These are phyloP conservation scores for Citeromyces siamensis DNA, from an alignment of 1,139 yeast genomes.

Conservation along the genomic window DNA sequence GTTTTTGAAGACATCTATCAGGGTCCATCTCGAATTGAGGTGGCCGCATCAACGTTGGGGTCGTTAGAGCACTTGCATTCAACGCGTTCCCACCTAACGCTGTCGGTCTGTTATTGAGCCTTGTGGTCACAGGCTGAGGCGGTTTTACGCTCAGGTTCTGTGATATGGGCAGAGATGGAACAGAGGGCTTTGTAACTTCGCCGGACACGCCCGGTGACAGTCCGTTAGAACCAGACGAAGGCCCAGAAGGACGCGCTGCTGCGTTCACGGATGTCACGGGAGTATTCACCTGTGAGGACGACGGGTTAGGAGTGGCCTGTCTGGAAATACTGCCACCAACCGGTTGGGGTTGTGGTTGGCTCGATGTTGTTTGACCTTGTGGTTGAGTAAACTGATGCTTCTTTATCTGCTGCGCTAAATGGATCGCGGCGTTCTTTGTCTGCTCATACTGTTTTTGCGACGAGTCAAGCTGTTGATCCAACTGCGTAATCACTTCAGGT, in stretches of 20 bases:
- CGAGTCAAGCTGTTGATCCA: constrained; percentile 16
- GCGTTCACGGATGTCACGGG: constrained; percentile 28
- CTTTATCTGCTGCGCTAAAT: constrained; percentile 10
- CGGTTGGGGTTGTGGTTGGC: constrained; percentile 7
- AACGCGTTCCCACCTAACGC: constrained; percentile 79
- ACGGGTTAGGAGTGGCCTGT: constrained; percentile 6
- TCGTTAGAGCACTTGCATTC: constrained; percentile 47
- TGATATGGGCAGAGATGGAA: constrained; percentile 66
- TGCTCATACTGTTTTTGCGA: constrained; percentile 10
- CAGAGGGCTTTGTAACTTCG: constrained; percentile 51
- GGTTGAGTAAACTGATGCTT: constrained; percentile 7
- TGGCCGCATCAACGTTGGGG: constrained; percentile 66
- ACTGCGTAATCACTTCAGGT: constrained; percentile 16
- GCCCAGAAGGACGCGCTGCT: constrained; percentile 21
- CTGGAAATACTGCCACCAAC: constrained; percentile 9
- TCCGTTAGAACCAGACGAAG: constrained; percentile 13
- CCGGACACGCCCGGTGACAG: constrained; percentile 13
- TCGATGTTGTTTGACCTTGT: constrained; percentile 11
- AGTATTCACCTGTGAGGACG: constrained; percentile 11
- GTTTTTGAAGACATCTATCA: constrained; percentile 76
- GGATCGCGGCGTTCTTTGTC: constrained; percentile 9
- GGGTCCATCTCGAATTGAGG: constrained; percentile 78
- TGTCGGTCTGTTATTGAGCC: constrained; percentile 59
- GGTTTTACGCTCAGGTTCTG: constrained; percentile 52
- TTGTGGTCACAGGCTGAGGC: constrained; percentile 48